Evolutionary conservation across 208 protist species (phyloP).

Genomic region (Trypanosoma melophagium): DNA sequence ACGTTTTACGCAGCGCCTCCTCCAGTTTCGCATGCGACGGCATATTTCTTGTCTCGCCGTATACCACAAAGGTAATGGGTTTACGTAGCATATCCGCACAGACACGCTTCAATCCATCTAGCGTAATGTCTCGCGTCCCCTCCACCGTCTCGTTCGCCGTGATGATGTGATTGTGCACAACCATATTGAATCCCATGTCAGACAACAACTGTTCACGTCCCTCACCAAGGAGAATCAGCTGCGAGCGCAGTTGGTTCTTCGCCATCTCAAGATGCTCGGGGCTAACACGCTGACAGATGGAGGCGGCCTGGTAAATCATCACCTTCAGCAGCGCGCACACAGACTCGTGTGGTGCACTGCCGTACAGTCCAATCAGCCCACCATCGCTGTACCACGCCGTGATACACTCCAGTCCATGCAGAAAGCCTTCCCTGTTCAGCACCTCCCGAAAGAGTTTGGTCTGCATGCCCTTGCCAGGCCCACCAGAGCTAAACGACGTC

Average conservation of each 20-base stretch:
- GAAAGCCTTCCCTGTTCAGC: constrained; percentile 63
- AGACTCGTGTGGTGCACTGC: constrained; percentile 78
- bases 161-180: constrained; percentile 82
- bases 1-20: constrained; percentile 47
- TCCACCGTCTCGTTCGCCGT: constrained; percentile 72
- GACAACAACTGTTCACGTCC: constrained; percentile 77
- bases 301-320: constrained; percentile 77
- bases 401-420: constrained; percentile 89
- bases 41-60: constrained; percentile 70
- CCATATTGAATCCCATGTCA: constrained; percentile 89
- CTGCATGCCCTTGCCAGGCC: constrained; percentile 93
- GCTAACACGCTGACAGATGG: constrained; percentile 78
- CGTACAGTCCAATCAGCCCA: constrained; percentile 88
- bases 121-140: constrained; percentile 64
- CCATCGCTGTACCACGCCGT: constrained; percentile 91
- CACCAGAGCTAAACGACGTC: constrained; percentile 89
- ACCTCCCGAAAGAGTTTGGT: constrained; percentile 91
- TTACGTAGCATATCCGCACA: constrained; percentile 61
- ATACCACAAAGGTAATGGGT: constrained; percentile 74
- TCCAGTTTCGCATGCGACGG: constrained; percentile 57
- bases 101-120: constrained; percentile 65
- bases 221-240: constrained; percentile 85
- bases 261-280: constrained; percentile 84
- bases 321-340: constrained; percentile 60
- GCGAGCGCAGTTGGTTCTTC: constrained; percentile 84